Conservation (phyloP, 345 rosid species). For the Ailanthus altissimus region DNA sequence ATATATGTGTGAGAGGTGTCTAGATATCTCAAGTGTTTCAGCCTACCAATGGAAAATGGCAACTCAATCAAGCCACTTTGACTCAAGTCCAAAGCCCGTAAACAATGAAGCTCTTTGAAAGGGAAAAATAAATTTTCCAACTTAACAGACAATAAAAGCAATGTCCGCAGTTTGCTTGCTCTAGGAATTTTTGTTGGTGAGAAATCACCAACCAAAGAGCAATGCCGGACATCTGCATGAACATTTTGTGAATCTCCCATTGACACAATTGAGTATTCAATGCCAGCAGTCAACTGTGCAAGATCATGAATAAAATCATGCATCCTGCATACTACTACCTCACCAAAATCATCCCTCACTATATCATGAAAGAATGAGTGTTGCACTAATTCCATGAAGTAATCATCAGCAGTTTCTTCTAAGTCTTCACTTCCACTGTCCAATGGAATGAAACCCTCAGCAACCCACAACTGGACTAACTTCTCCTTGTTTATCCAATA, state of each 20-base stretch:
- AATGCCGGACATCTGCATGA: background rate
- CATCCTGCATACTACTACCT: slow-evolving; percentile 1
- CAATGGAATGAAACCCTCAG: slow-evolving; percentile 25
- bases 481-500: slow-evolving; percentile 26
- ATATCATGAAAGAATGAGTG: slow-evolving; percentile 18
- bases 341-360: slow-evolving; percentile 6
- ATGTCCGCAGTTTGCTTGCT: slow-evolving; percentile 8
- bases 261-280: slow-evolving; percentile 3
- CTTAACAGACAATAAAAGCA: slow-evolving; percentile 12
- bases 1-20: slow-evolving; percentile 18
- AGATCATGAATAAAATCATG: slow-evolving; percentile 16
- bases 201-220: slow-evolving; percentile 8
- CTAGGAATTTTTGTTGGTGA: background rate
- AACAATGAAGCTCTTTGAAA: background rate
- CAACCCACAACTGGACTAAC: slow-evolving; percentile 30
- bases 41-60: slow-evolving; percentile 18
- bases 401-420: slow-evolving; percentile 26
- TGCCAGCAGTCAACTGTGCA: background rate
- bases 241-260: background rate
- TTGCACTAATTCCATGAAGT: slow-evolving; percentile 20
- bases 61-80: slow-evolving; percentile 17
- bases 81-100: slow-evolving; percentile 18
- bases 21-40: slow-evolving; percentile 22
- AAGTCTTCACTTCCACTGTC: background rate
- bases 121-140: background rate